Evolutionary conservation across 192 early-diverging fungal genomes (phyloP).

Genomic region (Coemansia sp.): DNA sequence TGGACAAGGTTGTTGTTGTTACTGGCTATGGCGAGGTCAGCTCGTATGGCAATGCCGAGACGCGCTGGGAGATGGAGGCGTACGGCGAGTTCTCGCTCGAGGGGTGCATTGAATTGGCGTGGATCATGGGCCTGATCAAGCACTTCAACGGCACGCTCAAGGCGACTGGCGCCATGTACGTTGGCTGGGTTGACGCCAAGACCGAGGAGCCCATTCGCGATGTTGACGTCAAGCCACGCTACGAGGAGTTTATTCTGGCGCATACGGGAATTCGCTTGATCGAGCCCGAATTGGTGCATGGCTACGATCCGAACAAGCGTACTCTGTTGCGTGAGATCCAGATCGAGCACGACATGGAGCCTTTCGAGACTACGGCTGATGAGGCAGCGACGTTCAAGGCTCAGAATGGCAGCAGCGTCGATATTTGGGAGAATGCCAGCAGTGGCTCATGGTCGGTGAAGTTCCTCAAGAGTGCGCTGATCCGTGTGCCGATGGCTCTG

Average conservation of each 20-base stretch:
- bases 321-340: constrained; percentile 80
- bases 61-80: constrained; percentile 96
- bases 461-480: constrained; percentile 81
- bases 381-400: constrained; percentile 82
- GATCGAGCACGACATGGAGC: constrained; percentile 81
- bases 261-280: constrained; percentile 62
- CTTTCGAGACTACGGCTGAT: constrained; percentile 83
- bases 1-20: constrained; percentile 87
- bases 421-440: constrained; percentile 38
- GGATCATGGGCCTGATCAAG: constrained; percentile 95
- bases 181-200: constrained; percentile 87
- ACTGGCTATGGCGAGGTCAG: constrained; percentile 93
- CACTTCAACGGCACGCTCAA: constrained; percentile 62
- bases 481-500: constrained; percentile 88
- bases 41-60: constrained; percentile 84
- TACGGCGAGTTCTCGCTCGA: constrained; percentile 54
- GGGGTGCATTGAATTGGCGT: constrained; percentile 91
- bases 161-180: constrained; percentile 7
- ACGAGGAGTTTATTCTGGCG: constrained; percentile 82
- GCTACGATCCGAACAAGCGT: constrained; percentile 85
- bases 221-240: constrained; percentile 82
- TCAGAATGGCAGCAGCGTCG: constrained; percentile 76
- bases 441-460: constrained; percentile 74
- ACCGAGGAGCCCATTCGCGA: constrained; percentile 81
- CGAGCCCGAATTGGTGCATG: constrained; percentile 79